Base-by-base conservation (phyloP, 2,329 filamentous ascomycete species). In the Trichoderma harzianum region DNA sequence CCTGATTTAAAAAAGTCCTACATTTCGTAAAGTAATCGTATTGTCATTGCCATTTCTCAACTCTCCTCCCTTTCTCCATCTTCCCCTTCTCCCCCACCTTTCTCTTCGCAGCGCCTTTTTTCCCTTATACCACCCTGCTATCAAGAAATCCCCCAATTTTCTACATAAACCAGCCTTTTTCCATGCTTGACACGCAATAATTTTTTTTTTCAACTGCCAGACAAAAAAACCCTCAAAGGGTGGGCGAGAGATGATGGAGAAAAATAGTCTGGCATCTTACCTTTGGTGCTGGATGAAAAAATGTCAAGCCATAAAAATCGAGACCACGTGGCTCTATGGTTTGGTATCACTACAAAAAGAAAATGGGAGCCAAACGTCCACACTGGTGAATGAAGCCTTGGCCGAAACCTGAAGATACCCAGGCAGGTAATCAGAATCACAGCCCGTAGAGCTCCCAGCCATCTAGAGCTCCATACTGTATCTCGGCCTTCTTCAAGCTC, bases 391-490 rank as follows among this genome's bases (percentile, higher is more conserved):
- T 57, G 18, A 36, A 51, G 47, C 16, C 62, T 14, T 16, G 39
- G 53, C n/a, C 18, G 10, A 24, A 12, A 39, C 30, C 21, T 26
- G 21, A 21, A 71, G 43, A 8, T 12, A 51, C 24, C 24, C 24
- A n/a, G 55, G 36, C n/a, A n/a, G 30, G 60, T n/a, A 64, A 55
- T 36, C 26, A 11, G 26, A 63, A 62, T 72, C 75, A 90, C 71
- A 92, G 80, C 77, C 88, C 89, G 78, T 92, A 92, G 77, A 90
- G 84, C 76, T 88, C 88, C 90, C 90, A 92, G 73, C 89, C 89
- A 80, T 92, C 89, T 72, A 77, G 78, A 47, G 71, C 75, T 70
- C 76, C 75, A 72, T 77, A 77, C 65, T 75, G 74, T 69, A 76
- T 71, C 67, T 77, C 74, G 73, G 75, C 72, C 71, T 74, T 75